Base-by-base conservation (phyloP, 2,329 filamentous ascomycete species). In the Exserohilum rostratum region DNA sequence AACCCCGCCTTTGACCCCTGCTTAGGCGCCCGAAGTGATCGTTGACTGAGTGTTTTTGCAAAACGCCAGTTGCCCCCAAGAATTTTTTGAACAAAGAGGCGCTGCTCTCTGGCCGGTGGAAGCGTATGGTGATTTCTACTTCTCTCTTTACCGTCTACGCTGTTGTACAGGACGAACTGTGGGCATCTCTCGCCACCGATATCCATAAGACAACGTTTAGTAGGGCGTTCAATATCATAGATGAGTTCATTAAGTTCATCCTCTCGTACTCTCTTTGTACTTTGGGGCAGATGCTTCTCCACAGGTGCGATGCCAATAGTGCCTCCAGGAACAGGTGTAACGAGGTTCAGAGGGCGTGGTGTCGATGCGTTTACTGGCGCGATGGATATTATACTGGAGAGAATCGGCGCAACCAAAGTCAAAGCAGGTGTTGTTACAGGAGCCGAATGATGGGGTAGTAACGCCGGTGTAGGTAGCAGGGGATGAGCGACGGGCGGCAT, bases 91-190 rank as follows among this genome's bases (percentile, higher is more conserved):
- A 54, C 11, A 18, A 38, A 35, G 5, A n/a, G 15, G 4, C 51
- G 45, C 38, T 43, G 44, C 3, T 37, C 27, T 45, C 17, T 33
- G 6, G 38, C 34, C 6, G 51, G 51, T 12, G 44, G 38, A 7
- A 54, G 22, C 13, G 15, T 15, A 11, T 35, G 20, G 15, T 5
- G 27, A 27, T 20, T 5, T 15, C 31, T 7, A 15, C 6, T 27
- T 12, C n/a, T 5, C 5, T 42, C 10, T 30, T 30, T 42, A 13
- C 15, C 22, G 4, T 42, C 11, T 11, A 42, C 35, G 27, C 40
- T 33, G 25, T 54, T 54, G 38, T 49, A 33, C 11, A 44, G 18
- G n/a, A 54, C 39, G 12, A 54, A 54, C 5, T 40, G 51, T 7
- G 45, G 51, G 9, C 44, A 48, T 22, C 17, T 25, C 27, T 44